Conservation (phyloP, 1,284 basidiomycete species). For the Moniliophthora roreri region DNA sequence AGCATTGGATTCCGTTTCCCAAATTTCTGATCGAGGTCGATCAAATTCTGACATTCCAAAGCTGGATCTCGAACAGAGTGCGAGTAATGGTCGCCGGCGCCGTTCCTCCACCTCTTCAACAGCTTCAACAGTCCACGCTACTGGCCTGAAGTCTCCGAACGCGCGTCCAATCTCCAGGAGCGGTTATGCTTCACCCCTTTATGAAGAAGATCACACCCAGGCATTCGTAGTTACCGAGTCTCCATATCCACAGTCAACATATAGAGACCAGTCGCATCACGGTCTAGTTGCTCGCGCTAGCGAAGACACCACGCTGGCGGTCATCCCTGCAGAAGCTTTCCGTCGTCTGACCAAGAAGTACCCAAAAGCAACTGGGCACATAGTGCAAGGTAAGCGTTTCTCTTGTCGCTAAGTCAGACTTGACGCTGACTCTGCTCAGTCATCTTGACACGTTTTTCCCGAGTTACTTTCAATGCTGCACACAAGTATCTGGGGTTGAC, state of each 20-base stretch:
- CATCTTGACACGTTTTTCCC: slow-evolving; percentile 92
- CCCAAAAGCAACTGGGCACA: slow-evolving; percentile 95
- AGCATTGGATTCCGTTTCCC: not conserved
- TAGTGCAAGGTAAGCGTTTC: slow-evolving; percentile 76
- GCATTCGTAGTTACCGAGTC: not conserved
- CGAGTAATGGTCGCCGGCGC: slow-evolving; percentile 34
- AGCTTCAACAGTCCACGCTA: slow-evolving; percentile 62
- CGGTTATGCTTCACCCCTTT: slow-evolving; percentile 28
- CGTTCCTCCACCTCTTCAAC: slow-evolving; percentile 60
- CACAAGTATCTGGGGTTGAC: slow-evolving; percentile 97
- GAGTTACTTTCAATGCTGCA: slow-evolving; percentile 95
- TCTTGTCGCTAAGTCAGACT: not conserved
- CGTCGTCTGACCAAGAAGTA: slow-evolving; percentile 90
- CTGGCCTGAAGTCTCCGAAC: slow-evolving; percentile 31
- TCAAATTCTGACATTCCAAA: slow-evolving; percentile 66
- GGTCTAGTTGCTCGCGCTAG: slow-evolving; percentile 87
- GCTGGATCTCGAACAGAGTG: slow-evolving; percentile 45
- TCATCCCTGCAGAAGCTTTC: slow-evolving; percentile 98
- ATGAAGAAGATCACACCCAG: slow-evolving; percentile 22
- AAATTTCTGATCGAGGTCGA: slow-evolving; percentile 19
- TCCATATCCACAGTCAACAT: slow-evolving; percentile 15
- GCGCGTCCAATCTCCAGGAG: slow-evolving; percentile 18
- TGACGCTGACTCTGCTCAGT: too few relatives aligned
- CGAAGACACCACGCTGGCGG: slow-evolving; percentile 95
- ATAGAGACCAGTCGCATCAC: slow-evolving; percentile 40